phyloP scores from a whole-genome alignment of 164 flowering plant species.

The Cinnamomum chago region DNA sequence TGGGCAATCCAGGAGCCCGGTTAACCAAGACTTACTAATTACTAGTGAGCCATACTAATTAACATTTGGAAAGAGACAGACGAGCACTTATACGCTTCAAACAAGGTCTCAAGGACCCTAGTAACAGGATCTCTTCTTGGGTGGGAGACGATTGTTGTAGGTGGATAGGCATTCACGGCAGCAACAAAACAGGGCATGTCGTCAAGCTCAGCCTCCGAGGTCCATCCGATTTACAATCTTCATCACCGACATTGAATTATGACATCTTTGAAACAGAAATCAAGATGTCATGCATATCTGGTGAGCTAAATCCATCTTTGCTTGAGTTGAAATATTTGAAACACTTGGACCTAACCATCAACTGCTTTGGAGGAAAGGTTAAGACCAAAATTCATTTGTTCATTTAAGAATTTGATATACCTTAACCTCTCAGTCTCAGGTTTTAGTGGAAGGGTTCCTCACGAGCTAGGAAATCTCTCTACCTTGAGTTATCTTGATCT shows the following conservation, averaged over 20 bases:
- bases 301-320: conserved; percentile 11
- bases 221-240: not conserved
- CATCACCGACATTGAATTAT: rapidly evolving
- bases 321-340: conserved; percentile 11
- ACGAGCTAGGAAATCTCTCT: conserved; percentile 16
- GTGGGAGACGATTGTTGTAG: conserved; percentile 5
- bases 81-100: conserved; percentile 8
- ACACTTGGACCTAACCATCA: conserved; percentile 8
- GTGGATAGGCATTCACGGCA: conserved; percentile 9
- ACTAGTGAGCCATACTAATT: too few relatives aligned
- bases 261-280: too few relatives aligned
- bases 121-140: conserved; percentile 6
- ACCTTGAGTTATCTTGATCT: conserved; percentile 8
- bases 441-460: conserved; percentile 6
- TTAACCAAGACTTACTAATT: too few relatives aligned
- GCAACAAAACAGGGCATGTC: conserved; percentile 13
- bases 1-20: too few relatives aligned
- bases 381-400: conserved; percentile 15
- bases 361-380: not conserved
- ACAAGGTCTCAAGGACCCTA: not conserved
- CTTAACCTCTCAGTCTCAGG: too few relatives aligned
- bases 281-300: not conserved
- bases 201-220: conserved; percentile 5
- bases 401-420: not conserved
- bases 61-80: conserved; percentile 11